Base-by-base conservation (phyloP, 768 basidiomycete species). In the Gymnopilus junonius region DNA sequence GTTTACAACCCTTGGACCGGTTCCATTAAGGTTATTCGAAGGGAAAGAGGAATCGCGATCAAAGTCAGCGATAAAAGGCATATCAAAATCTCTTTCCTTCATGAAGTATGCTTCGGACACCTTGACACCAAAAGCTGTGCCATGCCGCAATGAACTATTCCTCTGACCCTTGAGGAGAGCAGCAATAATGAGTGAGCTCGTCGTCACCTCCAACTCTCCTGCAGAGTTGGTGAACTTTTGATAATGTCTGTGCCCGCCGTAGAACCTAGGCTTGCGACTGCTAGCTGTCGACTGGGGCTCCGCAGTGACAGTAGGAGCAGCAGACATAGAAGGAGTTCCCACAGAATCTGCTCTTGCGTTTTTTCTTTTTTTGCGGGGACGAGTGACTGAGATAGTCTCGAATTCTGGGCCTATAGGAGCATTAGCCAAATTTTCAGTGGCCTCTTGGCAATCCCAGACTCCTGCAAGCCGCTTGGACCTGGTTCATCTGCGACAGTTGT, bases 41-140 rank as follows among this genome's bases (percentile, higher is more conserved):
- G 48, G 48, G 5, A 51, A 32, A 32, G 48, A 29, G 15, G 48
- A n/a, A 17, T 29, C 29, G 3, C 34, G 23, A n/a, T 51, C 48
- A 8, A 4, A 17, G n/a, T 23, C 29, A 29, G 31, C 48, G n/a
- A 51, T 55, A 65, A 88, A 63, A 0, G 90, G 90, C 37, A 88
- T 73, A 66, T 83, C 80, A 67, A 84, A 91, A 43, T 90, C 87
- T 11, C 39, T 37, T 4, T 15, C 14, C 4, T 64, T 61, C 40
- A 55, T 58, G 35, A 67, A 66, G 14, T 59, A 34, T 23, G 32
- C 6, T 2, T 51, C 48, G 37, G 66, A 62, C 4, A 60, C 59
- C 12, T 55, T 34, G 17, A 58, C 59, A 0, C 90, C 90, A 69
- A 90, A 92, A 8, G 88, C 86, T 15, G 78, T 81, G 42, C 82